A percentile compares a stretch with the other conserved stretches of the same genome.
phyloP scores from a whole-genome alignment of 129 eudicot genomes.

The Centrapalus pauciflorus region DNA sequence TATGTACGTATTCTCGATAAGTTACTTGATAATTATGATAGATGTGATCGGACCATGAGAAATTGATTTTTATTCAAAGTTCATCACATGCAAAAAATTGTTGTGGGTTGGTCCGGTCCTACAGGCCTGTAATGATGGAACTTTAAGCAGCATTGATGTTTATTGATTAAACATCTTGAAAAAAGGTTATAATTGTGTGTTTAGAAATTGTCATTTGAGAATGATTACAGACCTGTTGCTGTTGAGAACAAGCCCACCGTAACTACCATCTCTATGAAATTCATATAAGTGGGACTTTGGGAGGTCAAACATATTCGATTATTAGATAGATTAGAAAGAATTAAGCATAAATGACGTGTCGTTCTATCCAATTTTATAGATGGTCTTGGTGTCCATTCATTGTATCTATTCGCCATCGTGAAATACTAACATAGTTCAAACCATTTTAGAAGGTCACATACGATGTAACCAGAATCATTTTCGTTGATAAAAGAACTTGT shows the following conservation, averaged over 20 bases:
- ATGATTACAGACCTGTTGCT: constrained; percentile 19
- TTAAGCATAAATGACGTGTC: too few relatives aligned
- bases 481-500: too few relatives aligned
- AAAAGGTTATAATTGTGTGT: constrained; percentile 18
- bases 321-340: too few relatives aligned
- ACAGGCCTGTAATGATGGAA: constrained; percentile 11
- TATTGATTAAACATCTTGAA: constrained; percentile 10
- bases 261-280: constrained; percentile 13
- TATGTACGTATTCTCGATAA: neutral
- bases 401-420: too few relatives aligned
- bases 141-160: constrained; percentile 26
- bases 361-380: too few relatives aligned
- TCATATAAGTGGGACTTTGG: neutral
- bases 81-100: constrained; percentile 27
- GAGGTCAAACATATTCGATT: neutral
- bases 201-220: constrained; percentile 22
- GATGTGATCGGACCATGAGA: neutral
- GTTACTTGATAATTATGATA: neutral
- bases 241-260: constrained; percentile 20
- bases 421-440: too few relatives aligned
- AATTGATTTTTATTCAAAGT: neutral
- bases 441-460: too few relatives aligned
- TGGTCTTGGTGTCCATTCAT: too few relatives aligned
- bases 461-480: too few relatives aligned
- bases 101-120: constrained; percentile 12